Evolutionary conservation across 2,329 filamentous ascomycete species (phyloP).

Genomic region (Dendrostoma leiphaemia): DNA sequence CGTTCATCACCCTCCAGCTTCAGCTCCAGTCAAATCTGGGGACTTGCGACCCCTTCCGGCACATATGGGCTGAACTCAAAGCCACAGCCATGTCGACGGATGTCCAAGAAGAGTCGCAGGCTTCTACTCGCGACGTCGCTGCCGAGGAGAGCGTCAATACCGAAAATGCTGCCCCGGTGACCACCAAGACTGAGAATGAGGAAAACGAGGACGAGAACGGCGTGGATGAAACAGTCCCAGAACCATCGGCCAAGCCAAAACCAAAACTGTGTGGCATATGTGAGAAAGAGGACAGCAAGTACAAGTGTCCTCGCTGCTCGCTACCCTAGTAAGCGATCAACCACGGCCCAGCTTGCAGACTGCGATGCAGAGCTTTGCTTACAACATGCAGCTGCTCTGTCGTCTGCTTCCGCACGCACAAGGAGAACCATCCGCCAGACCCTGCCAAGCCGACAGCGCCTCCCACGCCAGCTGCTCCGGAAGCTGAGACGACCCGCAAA

Average conservation of each 20-base stretch:
- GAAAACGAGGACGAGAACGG: constrained; percentile 9
- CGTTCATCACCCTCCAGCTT: too few species aligned
- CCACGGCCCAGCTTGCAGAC: constrained; percentile 36
- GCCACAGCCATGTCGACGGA: constrained; percentile 7
- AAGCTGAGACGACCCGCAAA: constrained; percentile 13
- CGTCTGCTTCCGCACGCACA: constrained; percentile 42
- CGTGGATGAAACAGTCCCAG: not conserved
- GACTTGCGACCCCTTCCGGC: too few species aligned
- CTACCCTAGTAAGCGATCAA: constrained; percentile 52
- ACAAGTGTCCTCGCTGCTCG: constrained; percentile 61
- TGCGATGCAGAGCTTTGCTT: constrained; percentile 23
- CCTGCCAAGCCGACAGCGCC: constrained; percentile 16
- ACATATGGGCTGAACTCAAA: not conserved
- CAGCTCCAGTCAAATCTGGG: too few species aligned
- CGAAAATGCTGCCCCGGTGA: not conserved
- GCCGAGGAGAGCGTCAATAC: not conserved
- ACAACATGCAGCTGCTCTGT: constrained; percentile 52
- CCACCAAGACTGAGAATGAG: not conserved
- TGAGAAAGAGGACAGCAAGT: constrained; percentile 49
- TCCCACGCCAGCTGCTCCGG: constrained; percentile 14
- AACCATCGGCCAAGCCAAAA: constrained; percentile 22
- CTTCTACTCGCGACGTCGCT: not conserved
- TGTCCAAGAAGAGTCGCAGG: not conserved
- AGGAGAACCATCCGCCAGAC: constrained; percentile 29
- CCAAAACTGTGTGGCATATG: constrained; percentile 54